A percentile compares a stretch with the other conserved stretches of the same genome.
Evolutionary conservation across 1,284 basidiomycete genomes (phyloP).

Genomic region (Irpex rosettiformis): DNA sequence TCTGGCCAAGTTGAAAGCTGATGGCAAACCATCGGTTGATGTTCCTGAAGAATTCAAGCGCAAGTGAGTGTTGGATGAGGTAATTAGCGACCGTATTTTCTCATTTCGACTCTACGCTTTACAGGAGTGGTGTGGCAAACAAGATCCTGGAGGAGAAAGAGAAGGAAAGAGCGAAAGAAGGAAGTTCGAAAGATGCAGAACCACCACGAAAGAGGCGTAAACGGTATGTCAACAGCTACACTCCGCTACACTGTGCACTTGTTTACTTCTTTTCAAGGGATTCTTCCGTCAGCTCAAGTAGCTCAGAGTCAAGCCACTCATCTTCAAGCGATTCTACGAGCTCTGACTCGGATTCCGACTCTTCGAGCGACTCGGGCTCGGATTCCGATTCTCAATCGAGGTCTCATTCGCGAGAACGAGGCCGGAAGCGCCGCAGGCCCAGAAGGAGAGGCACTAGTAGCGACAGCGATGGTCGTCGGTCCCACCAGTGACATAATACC

Average conservation of each 20-base stretch:
- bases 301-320: slow-evolving; percentile 30
- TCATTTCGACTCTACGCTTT: slow-evolving; percentile 1
- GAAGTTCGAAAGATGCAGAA: slow-evolving; percentile 25
- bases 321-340: slow-evolving; percentile 34
- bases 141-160: slow-evolving; percentile 72
- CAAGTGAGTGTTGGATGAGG: slow-evolving; percentile 45
- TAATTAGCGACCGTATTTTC: slow-evolving; percentile 1
- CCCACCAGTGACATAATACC: neutral
- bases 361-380: slow-evolving; percentile 38
- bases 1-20: slow-evolving; percentile 59
- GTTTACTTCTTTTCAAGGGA: neutral
- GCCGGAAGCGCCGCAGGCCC: slow-evolving; percentile 42
- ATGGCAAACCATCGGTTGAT: slow-evolving; percentile 67
- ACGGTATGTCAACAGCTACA: slow-evolving; percentile 37
- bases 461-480: slow-evolving; percentile 20
- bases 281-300: neutral
- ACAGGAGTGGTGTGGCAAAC: slow-evolving; percentile 67
- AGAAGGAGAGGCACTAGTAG: slow-evolving; percentile 24
- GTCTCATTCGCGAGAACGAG: slow-evolving; percentile 37
- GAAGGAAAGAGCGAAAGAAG: slow-evolving; percentile 54
- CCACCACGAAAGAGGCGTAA: slow-evolving; percentile 46
- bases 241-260: slow-evolving; percentile 11
- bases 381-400: slow-evolving; percentile 34
- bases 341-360: slow-evolving; percentile 22
- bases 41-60: slow-evolving; percentile 79